Evolutionary conservation across 2,329 filamentous ascomycete genomes (phyloP), one percentile per base, ranked within the genome.

Genomic region (Calycina marina): DNA sequence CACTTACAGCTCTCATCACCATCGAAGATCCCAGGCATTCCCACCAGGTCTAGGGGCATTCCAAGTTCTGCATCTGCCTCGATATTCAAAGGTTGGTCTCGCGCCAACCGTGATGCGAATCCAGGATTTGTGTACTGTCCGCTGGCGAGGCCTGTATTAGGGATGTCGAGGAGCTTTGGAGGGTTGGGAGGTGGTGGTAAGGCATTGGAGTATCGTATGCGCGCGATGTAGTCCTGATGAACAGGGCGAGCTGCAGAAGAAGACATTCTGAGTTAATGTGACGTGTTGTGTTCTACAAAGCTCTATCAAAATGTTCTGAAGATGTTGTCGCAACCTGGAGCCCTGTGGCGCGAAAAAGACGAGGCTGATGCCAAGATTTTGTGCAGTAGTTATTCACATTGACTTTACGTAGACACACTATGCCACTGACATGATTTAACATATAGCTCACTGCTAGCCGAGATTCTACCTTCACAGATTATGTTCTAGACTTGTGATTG

Each of bases 31-130:
- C 86, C 85, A 5, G 88, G 88, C 61, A 96, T 83, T 49, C 90
- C 90, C 36, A 96, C 80, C 45, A 98, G 61, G 55, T 96, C 88
- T 52, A 98, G 74, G 38, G 86, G 85, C 90, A 98, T 96, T 36
- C 90, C 90, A 46, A 96, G 70, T 62, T 98, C 90, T 6, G 86
- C 90, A 69, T 98, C 90, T 17, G 85, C 85, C 58, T 98, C 90
- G 40, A 98, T 90, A 52, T 94, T 96, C 30, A 93, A 65, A 32
- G 88, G 82, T 61, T 96, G 90, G 51, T 93, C 85, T 50, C 88
- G 69, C 12, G 82, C 84, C 45, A 98, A 64, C 41, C 84, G 76
- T 28, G 86, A 90, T 17, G 86, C 85, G 61, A 93, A 98, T 14
- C 77, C 77, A 1, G 90, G 83, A 3, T 77, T 83, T 18, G 90